Percentiles rank a stretch among this genome's conserved stretches.
phyloP scores from a whole-genome alignment of 306 rosid species.

The Dryas drummondii region DNA sequence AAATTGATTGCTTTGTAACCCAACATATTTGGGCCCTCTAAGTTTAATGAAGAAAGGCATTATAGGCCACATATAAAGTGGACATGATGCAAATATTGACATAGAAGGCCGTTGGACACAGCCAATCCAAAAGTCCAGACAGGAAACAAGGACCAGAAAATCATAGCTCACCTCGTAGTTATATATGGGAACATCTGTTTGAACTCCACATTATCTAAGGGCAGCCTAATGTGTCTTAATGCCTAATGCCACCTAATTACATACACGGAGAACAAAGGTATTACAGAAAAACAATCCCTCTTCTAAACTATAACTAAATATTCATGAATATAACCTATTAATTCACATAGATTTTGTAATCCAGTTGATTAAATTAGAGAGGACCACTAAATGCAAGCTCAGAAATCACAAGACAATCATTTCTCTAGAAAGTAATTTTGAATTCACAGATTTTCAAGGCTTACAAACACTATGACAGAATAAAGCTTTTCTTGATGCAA shows the following conservation, averaged over 20 bases:
- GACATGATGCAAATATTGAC: background rate
- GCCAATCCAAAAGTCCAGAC: background rate
- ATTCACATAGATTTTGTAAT: background rate
- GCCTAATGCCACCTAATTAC: background rate
- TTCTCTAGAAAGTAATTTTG: background rate
- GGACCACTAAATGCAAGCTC: background rate
- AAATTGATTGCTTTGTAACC: too few relatives aligned
- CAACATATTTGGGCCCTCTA: too few relatives aligned
- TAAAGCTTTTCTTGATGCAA: background rate
- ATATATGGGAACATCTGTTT: background rate
- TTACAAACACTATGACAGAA: background rate
- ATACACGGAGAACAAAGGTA: background rate
- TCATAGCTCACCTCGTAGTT: background rate
- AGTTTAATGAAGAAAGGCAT: too few relatives aligned
- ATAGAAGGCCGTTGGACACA: background rate
- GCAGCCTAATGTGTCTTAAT: background rate
- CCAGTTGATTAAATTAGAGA: background rate
- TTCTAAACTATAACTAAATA: background rate
- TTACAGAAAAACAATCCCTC: background rate
- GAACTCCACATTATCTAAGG: background rate
- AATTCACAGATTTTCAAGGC: conserved; percentile 1
- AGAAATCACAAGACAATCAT: background rate
- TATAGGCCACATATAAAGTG: background rate
- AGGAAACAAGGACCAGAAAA: background rate
- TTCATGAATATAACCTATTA: too few relatives aligned